Evolutionary conservation across 2,329 filamentous ascomycete species (phyloP), one percentile per base, ranked within the genome.

Genomic region (Orbilia quercus): DNA sequence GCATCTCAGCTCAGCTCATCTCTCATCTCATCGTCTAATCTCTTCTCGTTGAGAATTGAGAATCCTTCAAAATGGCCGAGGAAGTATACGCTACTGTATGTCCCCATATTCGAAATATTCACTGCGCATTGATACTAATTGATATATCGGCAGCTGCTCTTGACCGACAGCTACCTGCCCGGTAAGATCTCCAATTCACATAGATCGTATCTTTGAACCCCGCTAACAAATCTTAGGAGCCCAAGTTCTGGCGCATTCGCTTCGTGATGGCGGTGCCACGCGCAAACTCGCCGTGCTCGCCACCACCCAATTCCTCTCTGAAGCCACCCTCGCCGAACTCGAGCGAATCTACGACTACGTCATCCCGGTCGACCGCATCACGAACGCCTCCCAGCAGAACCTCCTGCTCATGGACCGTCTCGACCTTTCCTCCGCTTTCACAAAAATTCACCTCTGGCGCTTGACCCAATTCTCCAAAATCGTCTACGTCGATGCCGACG

Each of bases 361-460:
- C 72, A 90, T 98, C 75, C 89, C 93, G 31, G 91, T 98, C 64
- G 86, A 89, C 63, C 88, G 89, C 75, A 89, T 97, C 79, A 86
- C 86, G 75, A 98, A 93, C 80, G 84, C 86, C 69, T 87, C 86
- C 45, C 90, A 91, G 1, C 88, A 88, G 67, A 98, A 98, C 79
- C 87, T 99, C 65, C 88, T 90, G 80, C 86, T 98, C 64, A 97
- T 99, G 93, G 89, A 92, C 80, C 91, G 95, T 59, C 86, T 89
- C 75, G 95, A 99, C 79, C 85, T 99, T 55, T 89, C 94, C 79
- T 94, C 92, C 25, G 91, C 93, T 75, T 98, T 98, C 79, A 98
- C 95, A 77, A 99, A 99, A 83, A 93, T 99, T 81, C 89, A 91
- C 76, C 85, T 99, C 16, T 99, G 95, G 95, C 91, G 89, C 76